Base-by-base conservation (phyloP, 176 grass and related monocot species). In the Thalia dealbata region DNA sequence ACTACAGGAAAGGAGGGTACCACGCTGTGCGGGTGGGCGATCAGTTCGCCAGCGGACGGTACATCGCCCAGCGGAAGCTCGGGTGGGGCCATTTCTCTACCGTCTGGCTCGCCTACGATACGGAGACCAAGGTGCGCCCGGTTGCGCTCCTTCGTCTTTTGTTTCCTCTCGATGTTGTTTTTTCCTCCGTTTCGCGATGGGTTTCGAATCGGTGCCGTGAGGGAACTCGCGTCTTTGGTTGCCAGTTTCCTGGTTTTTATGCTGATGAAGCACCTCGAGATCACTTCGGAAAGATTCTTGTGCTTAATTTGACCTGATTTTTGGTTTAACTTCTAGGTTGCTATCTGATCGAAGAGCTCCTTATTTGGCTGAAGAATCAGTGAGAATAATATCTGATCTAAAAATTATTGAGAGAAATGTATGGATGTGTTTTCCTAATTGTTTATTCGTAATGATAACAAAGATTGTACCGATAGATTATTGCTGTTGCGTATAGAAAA, bases 31-130 rank as follows among this genome's bases (percentile, higher is more conserved):
- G 86, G 30, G 80, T 83, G 21, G 92, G 92, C 41, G 92, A 91
- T 78, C 86, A 74, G 60, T 96, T 96, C 71, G 72, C 79, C 54
- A 81, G 75, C 10, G 88, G 88, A 38, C 84, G 88, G 32, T 91
- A 96, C 78, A 82, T 96, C 60, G 83, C 92, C 14, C 86, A 96
- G 83, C 74, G 92, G 30, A 91, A 96, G 78, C 91, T 96, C 63
- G 91, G 91, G 0, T 96, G 91, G 91, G 91, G 91, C 16, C 87
- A 96, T 80, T 96, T 96, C 85, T 96, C 91, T 69, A 96, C 91
- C 71, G 91, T 96, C 64, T 96, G 91, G 91, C 91, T 96, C 51
- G 85, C 88, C 81, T 96, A 81, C 86, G 92, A 96, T 75, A 75
- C 91, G 77, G 72, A 71, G 43, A 70, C 60, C 27, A 58, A 91